Percentiles rank a stretch among this genome's conserved stretches.
These are phyloP conservation scores for Mitragyna speciosa DNA, from an alignment of 257 asterid species.

Conservation along the genomic window DNA sequence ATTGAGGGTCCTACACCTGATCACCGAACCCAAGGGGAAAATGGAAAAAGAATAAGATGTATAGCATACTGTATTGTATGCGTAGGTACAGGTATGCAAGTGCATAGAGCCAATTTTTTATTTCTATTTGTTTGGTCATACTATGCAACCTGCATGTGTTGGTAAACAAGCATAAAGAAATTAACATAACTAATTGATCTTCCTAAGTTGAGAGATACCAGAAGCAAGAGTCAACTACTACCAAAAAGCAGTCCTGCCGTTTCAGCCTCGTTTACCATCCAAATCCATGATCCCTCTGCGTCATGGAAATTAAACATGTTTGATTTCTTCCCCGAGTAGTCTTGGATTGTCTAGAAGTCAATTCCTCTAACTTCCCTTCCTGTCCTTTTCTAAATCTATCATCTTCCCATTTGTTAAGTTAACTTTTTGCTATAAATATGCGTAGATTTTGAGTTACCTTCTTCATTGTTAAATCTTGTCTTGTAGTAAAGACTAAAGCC, in stretches of 20 bases:
- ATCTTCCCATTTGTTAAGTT: background rate
- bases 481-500: background rate
- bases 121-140: background rate
- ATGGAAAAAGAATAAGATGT: too few relatives aligned
- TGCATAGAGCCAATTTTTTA: background rate
- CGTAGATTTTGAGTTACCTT: background rate
- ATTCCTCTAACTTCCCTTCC: background rate
- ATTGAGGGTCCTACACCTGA: too few relatives aligned
- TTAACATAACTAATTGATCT: background rate
- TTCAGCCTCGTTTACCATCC: conserved; percentile 7
- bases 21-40: too few relatives aligned
- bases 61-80: background rate
- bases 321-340: too few relatives aligned
- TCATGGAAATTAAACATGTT: conserved; percentile 2
- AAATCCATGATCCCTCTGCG: background rate
- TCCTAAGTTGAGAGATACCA: conserved; percentile 28
- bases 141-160: background rate
- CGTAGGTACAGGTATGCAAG: background rate
- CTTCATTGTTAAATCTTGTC: background rate
- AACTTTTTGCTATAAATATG: conserved; percentile 6
- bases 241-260: background rate
- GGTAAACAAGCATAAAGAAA: conserved; percentile 19
- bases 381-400: background rate
- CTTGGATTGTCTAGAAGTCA: background rate
- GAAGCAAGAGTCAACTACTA: conserved; percentile 27